A percentile compares a stretch with the other conserved stretches of the same genome.
phyloP scores from a whole-genome alignment of 768 basidiomycete species.

The Lactarius psammicola region DNA sequence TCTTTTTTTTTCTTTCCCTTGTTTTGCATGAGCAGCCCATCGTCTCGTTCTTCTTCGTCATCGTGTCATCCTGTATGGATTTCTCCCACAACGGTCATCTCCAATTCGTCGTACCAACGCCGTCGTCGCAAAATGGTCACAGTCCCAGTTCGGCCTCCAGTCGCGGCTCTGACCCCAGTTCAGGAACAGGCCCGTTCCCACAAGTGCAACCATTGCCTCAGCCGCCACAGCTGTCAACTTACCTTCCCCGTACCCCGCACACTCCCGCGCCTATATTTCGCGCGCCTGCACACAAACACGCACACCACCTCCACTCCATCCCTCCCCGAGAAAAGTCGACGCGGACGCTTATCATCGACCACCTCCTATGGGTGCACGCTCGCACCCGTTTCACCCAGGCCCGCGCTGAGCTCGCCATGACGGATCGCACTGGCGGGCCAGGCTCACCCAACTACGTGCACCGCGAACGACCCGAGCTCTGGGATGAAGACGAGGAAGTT shows the following conservation, averaged over 20 bases:
- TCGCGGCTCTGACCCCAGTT: neutral
- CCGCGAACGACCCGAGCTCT: constrained; percentile 69
- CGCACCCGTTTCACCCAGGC: constrained; percentile 81
- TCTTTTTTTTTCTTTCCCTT: neutral
- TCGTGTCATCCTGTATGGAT: neutral
- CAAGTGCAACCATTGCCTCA: neutral
- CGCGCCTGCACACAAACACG: constrained; percentile 82
- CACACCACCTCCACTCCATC: constrained; percentile 83
- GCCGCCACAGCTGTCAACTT: neutral
- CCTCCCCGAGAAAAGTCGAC: constrained; percentile 89
- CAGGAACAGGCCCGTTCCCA: neutral
- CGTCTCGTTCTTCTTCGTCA: neutral
- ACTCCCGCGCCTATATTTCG: constrained; percentile 43
- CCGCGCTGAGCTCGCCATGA: constrained; percentile 83
- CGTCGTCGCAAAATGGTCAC: neutral
- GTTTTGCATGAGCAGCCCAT: neutral
- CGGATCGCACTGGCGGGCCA: constrained; percentile 72
- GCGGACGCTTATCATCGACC: constrained; percentile 81
- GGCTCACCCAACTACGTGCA: constrained; percentile 58
- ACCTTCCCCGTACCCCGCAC: neutral
- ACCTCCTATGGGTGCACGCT: constrained; percentile 82
- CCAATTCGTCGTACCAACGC: neutral
- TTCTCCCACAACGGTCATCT: neutral
- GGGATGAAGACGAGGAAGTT: constrained; percentile 69
- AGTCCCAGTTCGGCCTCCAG: neutral